phyloP scores from a whole-genome alignment of 1,139 yeast species.

The Hansenula lynferdii region DNA sequence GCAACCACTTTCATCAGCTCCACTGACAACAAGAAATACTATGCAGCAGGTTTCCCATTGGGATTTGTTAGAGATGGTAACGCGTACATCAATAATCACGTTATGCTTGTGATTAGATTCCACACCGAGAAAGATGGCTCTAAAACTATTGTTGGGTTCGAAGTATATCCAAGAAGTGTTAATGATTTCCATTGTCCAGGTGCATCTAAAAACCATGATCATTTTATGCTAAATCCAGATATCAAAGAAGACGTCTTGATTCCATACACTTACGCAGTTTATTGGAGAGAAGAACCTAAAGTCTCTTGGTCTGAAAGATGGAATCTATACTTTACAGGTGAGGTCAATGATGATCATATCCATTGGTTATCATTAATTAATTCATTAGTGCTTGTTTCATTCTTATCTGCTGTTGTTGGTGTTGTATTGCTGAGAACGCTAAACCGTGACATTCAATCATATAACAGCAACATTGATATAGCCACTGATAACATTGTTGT shows the following conservation, averaged over 20 bases:
- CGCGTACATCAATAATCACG: constrained; percentile 70
- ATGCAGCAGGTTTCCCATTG: constrained; percentile 83
- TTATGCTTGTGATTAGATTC: constrained; percentile 74
- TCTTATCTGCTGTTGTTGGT: constrained; percentile 60
- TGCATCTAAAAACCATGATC: constrained; percentile 50
- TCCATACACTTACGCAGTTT: constrained; percentile 81
- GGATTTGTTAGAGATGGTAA: constrained; percentile 61
- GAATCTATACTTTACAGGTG: constrained; percentile 65
- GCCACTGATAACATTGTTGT: constrained; percentile 21
- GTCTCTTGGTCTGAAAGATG: constrained; percentile 69
- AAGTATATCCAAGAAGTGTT: constrained; percentile 84
- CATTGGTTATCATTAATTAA: constrained; percentile 73
- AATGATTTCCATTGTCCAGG: constrained; percentile 67
- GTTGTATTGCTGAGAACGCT: constrained; percentile 51
- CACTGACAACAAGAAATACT: constrained; percentile 57
- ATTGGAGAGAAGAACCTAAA: constrained; percentile 79
- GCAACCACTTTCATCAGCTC: constrained; percentile 79
- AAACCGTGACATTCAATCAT: constrained; percentile 36
- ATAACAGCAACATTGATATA: constrained; percentile 30
- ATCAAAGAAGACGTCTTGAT: constrained; percentile 36
- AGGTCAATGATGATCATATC: constrained; percentile 42
- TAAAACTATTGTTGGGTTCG: constrained; percentile 80
- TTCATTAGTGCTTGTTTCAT: constrained; percentile 54
- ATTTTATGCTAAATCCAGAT: constrained; percentile 43
- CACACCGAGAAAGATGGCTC: constrained; percentile 48